Base-by-base conservation (phyloP, 371 early-diverging fungal genomes). In the Mucor circinelloides region DNA sequence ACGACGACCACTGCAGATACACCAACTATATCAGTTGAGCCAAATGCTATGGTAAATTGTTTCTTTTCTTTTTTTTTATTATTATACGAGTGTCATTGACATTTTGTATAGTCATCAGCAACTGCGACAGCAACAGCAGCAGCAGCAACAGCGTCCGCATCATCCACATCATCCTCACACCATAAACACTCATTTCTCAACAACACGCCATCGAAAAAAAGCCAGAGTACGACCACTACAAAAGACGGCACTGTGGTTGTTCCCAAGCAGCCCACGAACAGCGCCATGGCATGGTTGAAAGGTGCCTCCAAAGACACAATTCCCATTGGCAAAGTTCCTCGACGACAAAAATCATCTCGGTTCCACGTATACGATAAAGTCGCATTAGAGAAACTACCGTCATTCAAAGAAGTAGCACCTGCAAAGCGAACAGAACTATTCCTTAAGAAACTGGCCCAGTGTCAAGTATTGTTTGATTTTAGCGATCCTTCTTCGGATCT, bases 391-490 rank as follows among this genome's bases (percentile, higher is more conserved):
- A 86, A 87, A 70, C 76, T 93, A 48, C 87, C 88, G 25, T 80
- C 73, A 27, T 86, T 95, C 60, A 50, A 62, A 94, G 95, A 94
- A 66, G 93, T 94, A 28, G 69, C 87, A 2, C 77, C 86, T 4
- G 69, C 77, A 15, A 90, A 94, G 58, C 82, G 94, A 32, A 87
- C 85, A 54, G 91, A 92, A 17, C 82, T 97, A n/a, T 90, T 97
- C 60, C 65, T 93, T 60, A 89, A 89, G 74, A 98, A 98, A 79
- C 75, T 98, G 21, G 75, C 78, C 19, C 98, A 97, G 75, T 99
- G 99, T 75, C 86, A 87, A 58, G 90, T 93, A 23, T 77, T 97
- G 27, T 97, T 98, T 75, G 99, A 99, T 75, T 99, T 99, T 76
- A 94, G 88, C 61, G 97, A 96, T 77, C 86, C 92, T 9, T 84